phyloP scores from a whole-genome alignment of 352 stramenopile species.

The Phytophthora macrochlamydospora region DNA sequence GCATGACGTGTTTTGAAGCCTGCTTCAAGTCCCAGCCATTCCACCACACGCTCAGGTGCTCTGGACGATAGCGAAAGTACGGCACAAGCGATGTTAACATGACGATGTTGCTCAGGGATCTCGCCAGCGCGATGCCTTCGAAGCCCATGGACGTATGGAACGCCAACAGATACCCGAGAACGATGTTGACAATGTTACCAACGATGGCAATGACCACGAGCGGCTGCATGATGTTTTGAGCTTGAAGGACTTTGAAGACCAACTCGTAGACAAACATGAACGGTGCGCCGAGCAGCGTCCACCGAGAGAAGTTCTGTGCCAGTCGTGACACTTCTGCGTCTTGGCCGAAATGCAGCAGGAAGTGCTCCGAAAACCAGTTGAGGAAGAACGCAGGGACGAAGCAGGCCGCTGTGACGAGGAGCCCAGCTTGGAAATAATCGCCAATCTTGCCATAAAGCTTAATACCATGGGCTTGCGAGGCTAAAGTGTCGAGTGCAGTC shows the following conservation, averaged over 20 bases:
- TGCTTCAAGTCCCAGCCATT: slow-evolving; percentile 54
- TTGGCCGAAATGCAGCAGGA: slow-evolving; percentile 53
- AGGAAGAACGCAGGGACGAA: slow-evolving; percentile 55
- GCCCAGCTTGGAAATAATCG: slow-evolving; percentile 68
- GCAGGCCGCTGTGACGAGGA: slow-evolving; percentile 44
- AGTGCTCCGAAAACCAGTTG: slow-evolving; percentile 61
- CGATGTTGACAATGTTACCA: slow-evolving; percentile 71
- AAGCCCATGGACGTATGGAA: slow-evolving; percentile 77
- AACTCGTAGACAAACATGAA: slow-evolving; percentile 86
- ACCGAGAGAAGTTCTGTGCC: slow-evolving; percentile 66
- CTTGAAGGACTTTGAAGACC: slow-evolving; percentile 77
- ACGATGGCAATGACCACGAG: slow-evolving; percentile 67
- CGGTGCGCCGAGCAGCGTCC: slow-evolving; percentile 58
- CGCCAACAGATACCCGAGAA: slow-evolving; percentile 64
- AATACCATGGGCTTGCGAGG: slow-evolving; percentile 67
- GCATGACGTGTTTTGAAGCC: slow-evolving; percentile 40
- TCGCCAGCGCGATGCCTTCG: slow-evolving; percentile 67
- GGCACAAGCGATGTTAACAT: slow-evolving; percentile 51
- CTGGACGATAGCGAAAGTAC: slow-evolving; percentile 54
- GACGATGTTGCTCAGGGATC: slow-evolving; percentile 52
- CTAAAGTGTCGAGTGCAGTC: slow-evolving; percentile 81
- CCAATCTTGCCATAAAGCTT: slow-evolving; percentile 69
- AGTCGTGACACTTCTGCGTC: slow-evolving; percentile 53
- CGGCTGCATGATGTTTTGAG: slow-evolving; percentile 76
- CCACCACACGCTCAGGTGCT: slow-evolving; percentile 48